Evolutionary conservation across 305 asterid genomes (phyloP).

Genomic region (Andrographis paniculata): DNA sequence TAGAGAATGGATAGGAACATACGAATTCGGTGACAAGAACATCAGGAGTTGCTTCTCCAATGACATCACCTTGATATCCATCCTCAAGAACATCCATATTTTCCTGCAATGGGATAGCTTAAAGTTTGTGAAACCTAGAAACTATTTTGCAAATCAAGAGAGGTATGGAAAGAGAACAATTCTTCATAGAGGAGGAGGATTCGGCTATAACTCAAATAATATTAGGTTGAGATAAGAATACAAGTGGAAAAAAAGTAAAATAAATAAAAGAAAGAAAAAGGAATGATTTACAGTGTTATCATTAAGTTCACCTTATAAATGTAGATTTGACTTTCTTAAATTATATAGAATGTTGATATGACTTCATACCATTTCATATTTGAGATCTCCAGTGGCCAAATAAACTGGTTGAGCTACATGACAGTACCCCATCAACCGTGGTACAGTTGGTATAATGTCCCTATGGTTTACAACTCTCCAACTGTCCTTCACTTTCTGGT

Average conservation of each 20-base stretch:
- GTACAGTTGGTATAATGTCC: slow-evolving; percentile 97
- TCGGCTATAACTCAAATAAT: no score
- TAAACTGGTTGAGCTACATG: slow-evolving; percentile 96
- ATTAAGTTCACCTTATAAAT: no score
- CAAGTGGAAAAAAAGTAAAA: no score
- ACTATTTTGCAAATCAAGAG: neutral
- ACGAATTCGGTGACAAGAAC: slow-evolving; percentile 90
- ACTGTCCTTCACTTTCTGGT: slow-evolving; percentile 84
- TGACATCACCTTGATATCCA: slow-evolving; percentile 79
- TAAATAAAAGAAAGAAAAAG: no score
- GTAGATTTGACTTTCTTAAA: no score
- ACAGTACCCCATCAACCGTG: slow-evolving; percentile 97
- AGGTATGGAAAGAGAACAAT: neutral
- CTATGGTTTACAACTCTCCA: slow-evolving; percentile 96
- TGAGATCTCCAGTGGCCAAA: slow-evolving; percentile 58
- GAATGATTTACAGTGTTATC: no score
- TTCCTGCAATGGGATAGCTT: slow-evolving; percentile 40
- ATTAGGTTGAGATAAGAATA: no score
- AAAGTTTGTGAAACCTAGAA: neutral
- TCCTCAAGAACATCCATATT: slow-evolving; percentile 59
- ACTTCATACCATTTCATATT: slow-evolving; percentile 37
- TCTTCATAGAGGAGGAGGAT: no score
- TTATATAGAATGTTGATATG: neutral
- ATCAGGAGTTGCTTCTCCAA: slow-evolving; percentile 95
- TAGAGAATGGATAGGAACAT: slow-evolving; percentile 27